These are phyloP conservation scores for Forsythia viridissima DNA, from an alignment of 257 asterid species.

Conservation along the genomic window DNA sequence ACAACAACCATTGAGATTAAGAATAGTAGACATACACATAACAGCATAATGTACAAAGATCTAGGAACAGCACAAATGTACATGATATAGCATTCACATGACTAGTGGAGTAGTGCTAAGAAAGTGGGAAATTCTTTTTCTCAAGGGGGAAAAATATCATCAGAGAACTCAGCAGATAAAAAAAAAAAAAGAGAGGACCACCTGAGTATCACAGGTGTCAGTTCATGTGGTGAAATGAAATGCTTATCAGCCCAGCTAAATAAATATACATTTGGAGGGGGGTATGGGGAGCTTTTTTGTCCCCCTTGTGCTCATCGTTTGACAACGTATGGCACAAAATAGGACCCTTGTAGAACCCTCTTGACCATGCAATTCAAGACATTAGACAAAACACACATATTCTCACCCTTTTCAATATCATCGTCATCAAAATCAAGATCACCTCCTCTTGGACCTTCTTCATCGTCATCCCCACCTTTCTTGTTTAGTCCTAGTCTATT, in stretches of 20 bases:
- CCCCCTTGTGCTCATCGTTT: not conserved
- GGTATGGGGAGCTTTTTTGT: not conserved
- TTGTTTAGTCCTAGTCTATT: constrained; percentile 39
- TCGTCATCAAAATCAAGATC: constrained; percentile 96
- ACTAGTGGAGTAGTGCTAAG: not conserved
- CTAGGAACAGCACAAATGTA: not conserved
- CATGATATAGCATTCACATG: not conserved
- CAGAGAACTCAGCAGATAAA: not conserved
- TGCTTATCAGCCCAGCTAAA: not conserved
- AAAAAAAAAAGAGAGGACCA: not conserved
- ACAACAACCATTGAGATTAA: not conserved
- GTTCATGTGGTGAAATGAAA: not conserved
- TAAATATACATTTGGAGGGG: not conserved
- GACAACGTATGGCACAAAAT: not conserved
- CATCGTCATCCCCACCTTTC: constrained; percentile 80
- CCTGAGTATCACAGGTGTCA: not conserved
- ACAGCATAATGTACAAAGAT: not conserved
- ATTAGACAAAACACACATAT: constrained; percentile 20
- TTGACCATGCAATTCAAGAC: not conserved
- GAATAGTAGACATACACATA: not conserved
- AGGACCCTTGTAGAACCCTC: not conserved
- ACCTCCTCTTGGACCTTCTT: constrained; percentile 97
- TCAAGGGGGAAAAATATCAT: not conserved
- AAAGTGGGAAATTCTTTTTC: not conserved
- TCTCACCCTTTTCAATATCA: constrained; percentile 86